phyloP scores from a whole-genome alignment of 139 green algal species.

The Volvox africanus region DNA sequence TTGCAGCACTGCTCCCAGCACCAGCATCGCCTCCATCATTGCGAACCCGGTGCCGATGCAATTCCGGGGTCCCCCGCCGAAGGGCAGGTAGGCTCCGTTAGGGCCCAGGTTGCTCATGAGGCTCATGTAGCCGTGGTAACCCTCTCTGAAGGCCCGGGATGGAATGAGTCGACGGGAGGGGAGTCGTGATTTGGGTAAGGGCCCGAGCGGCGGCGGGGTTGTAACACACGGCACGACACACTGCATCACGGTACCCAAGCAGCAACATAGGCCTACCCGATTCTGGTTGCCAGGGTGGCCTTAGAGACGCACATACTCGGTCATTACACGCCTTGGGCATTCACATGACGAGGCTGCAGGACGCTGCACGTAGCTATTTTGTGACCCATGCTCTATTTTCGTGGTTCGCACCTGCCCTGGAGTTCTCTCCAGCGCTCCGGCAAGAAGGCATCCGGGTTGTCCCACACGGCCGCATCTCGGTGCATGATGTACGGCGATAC shows the following conservation, averaged over 20 bases:
- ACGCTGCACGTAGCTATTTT: too few species aligned
- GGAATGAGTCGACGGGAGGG: background rate
- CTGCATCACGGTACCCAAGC: too few species aligned
- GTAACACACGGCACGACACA: too few species aligned
- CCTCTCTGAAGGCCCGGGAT: conserved; percentile 19
- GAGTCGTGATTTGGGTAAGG: background rate
- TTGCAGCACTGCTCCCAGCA: conserved; percentile 77
- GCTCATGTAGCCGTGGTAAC: conserved; percentile 40
- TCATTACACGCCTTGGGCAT: too few species aligned
- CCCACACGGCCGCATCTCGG: conserved; percentile 58
- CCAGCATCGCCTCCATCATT: conserved; percentile 89
- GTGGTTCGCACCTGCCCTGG: conserved; percentile 41
- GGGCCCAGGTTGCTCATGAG: conserved; percentile 71
- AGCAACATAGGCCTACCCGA: too few species aligned
- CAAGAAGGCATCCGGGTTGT: conserved; percentile 59
- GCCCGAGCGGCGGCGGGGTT: too few species aligned
- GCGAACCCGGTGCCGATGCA: conserved; percentile 95
- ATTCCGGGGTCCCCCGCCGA: conserved; percentile 84
- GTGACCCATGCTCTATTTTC: too few species aligned
- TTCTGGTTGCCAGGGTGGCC: too few species aligned
- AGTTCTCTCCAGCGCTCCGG: conserved; percentile 80
- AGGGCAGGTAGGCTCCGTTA: conserved; percentile 80
- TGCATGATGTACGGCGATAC: conserved; percentile 88
- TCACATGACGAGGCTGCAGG: too few species aligned
- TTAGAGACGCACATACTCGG: too few species aligned